Evolutionary conservation across 148 eudicot species (phyloP).

Genomic region (Nyssa sinensis): DNA sequence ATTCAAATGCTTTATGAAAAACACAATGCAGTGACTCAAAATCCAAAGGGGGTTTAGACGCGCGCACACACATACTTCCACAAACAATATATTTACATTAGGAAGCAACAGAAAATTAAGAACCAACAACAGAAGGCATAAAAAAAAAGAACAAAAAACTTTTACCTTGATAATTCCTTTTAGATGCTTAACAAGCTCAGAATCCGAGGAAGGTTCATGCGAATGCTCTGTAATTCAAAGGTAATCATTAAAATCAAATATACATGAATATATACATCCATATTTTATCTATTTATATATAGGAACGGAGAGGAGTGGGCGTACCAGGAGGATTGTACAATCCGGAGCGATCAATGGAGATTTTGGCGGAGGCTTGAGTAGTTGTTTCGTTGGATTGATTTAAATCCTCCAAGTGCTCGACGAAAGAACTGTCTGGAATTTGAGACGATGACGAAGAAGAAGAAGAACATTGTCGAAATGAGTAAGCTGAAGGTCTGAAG

Average conservation of each 20-base stretch:
- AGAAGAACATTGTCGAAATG: slow-evolving; percentile 25
- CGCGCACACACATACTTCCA: too few species aligned
- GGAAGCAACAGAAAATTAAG: slow-evolving; percentile 2
- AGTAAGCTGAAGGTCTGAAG: slow-evolving; percentile 9
- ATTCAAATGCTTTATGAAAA: background rate
- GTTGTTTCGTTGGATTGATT: slow-evolving; percentile 1
- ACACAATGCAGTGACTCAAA: background rate
- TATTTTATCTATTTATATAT: background rate
- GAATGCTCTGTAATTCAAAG: slow-evolving; percentile 57
- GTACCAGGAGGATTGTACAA: slow-evolving; percentile 65
- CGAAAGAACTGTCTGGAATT: slow-evolving; percentile 32
- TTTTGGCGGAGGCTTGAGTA: slow-evolving; percentile 40
- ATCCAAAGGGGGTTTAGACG: background rate
- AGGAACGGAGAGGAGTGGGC: background rate
- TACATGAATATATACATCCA: background rate
- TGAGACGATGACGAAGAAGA: slow-evolving; percentile 23
- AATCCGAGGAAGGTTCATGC: slow-evolving; percentile 67
- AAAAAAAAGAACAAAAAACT: background rate
- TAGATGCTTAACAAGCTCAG: slow-evolving; percentile 91
- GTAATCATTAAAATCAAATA: background rate
- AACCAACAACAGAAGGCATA: background rate
- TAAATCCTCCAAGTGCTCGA: slow-evolving; percentile 46
- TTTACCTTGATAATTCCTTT: slow-evolving; percentile 84
- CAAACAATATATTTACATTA: slow-evolving; percentile 4
- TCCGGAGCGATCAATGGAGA: slow-evolving; percentile 82